phyloP scores from a whole-genome alignment of 208 protist genomes.

The Crithidia mellificae region DNA sequence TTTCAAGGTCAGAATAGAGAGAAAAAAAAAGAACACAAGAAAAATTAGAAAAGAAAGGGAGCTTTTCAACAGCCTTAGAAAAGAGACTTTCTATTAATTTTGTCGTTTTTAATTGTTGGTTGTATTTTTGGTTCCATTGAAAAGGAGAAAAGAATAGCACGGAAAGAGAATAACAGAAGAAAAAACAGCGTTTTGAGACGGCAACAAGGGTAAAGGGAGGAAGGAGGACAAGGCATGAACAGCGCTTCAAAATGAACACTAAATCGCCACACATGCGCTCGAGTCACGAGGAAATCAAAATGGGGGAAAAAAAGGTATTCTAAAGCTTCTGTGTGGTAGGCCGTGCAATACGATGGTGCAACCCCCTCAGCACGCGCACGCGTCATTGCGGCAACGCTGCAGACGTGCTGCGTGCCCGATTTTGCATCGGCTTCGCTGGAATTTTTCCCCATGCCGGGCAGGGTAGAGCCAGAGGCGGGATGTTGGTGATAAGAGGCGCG shows the following conservation, averaged over 20 bases:
- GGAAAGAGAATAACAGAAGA: conserved; percentile 4
- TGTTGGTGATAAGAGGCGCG: conserved; percentile 25
- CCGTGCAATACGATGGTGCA: no score
- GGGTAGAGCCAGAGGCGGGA: conserved; percentile 41
- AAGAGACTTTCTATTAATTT: no score
- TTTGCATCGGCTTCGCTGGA: conserved; percentile 5
- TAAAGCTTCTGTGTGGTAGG: no score
- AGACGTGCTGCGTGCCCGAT: background rate
- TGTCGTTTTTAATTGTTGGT: background rate
- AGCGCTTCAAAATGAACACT: no score
- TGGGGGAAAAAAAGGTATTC: no score
- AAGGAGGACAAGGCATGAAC: no score
- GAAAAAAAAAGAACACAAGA: background rate
- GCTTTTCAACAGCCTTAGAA: conserved; percentile 2
- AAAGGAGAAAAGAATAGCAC: conserved; percentile 11
- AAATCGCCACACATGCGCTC: no score
- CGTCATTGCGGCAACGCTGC: background rate
- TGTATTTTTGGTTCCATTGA: conserved; percentile 14
- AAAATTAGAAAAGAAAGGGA: conserved; percentile 8
- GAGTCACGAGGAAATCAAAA: no score
- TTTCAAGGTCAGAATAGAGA: background rate
- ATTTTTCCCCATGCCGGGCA: conserved; percentile 46
- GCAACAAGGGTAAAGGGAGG: background rate
- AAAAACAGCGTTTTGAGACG: background rate
- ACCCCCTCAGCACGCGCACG: background rate